Evolutionary conservation across 257 asterid species (phyloP), one percentile per base, ranked within the genome.

Genomic region (Nicotiana obtusifolia): DNA sequence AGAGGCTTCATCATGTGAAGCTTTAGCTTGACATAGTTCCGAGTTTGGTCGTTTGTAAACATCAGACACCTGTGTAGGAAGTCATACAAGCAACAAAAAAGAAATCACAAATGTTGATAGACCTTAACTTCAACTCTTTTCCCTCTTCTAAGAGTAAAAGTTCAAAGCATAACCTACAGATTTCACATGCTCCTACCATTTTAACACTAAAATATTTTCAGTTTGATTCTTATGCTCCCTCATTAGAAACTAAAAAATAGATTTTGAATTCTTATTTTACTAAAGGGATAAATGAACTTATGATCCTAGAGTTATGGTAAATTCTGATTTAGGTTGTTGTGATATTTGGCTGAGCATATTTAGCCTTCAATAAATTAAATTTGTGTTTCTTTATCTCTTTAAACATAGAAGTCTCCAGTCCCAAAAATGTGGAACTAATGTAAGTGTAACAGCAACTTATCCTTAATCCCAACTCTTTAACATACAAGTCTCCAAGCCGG

Each of bases 21-120:
- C 90, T 86, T 90, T 95, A 86, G 86, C 90, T 20, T 95, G 93
- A 88, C 97, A 92, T 69, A 84, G 87, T 84, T 95, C 99, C 49
- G 87, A 81, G 80, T 89, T 92, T 83, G 97, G 92, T 64, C 98
- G 91, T 85, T 94, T 93, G 88, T 88, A 91, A 85, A 95, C 87
- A 90, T 94, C 98, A 81, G 91, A 91, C 28, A 94, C 99, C 99
- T 95, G 81, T 77, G 49, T 81, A 87, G 62, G 67, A 83, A 81
- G 83, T 64, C 67, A 76, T 44, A 47, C 77, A 69, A 20, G 33
- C 33, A 69, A 69, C 20, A 17, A 53, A 28, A 41, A 41, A 22
- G 49, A 69, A 69, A 41, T 69, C 35, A 69, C 19, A 68, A 47
- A 44, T 80, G 41, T 26, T 31, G 28, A 79, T 41, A 33, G 60